These are phyloP conservation scores for Curvularia lunata DNA, from an alignment of 2,329 filamentous ascomycete genomes.

Conservation along the genomic window DNA sequence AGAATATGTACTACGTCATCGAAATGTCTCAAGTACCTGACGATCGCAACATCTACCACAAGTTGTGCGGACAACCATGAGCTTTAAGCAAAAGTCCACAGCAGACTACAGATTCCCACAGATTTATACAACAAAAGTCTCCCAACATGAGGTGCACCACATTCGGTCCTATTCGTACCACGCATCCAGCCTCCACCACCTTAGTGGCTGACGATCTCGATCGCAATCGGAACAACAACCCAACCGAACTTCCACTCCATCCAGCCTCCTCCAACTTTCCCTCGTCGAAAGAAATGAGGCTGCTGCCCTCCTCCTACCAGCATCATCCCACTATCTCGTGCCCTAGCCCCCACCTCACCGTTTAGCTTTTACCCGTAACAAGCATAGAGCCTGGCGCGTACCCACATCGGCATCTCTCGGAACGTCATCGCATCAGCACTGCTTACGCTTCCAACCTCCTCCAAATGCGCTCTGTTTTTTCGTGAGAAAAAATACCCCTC, in stretches of 20 bases:
- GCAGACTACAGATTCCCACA: not conserved
- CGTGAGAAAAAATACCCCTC: not conserved
- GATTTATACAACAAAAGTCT: not conserved
- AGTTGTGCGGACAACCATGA: not conserved
- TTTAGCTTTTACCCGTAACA: slow-evolving; percentile 3
- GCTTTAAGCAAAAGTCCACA: not conserved
- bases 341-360: not conserved
- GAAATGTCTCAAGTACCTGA: not conserved
- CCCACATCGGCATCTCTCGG: slow-evolving; percentile 4
- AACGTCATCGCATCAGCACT: slow-evolving; percentile 7
- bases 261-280: too few relatives aligned
- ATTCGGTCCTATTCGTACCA: not conserved
- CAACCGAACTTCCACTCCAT: too few relatives aligned
- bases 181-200: not conserved
- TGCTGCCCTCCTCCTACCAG: not conserved
- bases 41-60: not conserved
- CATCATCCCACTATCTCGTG: not conserved
- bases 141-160: not conserved
- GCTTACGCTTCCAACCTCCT: not conserved
- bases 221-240: not conserved
- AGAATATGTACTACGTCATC: not conserved
- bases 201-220: not conserved
- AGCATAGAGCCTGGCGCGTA: not conserved
- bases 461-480: not conserved
- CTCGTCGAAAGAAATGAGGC: not conserved